A percentile compares a stretch with the other conserved stretches of the same genome.
Evolutionary conservation across 176 grass and related monocot genomes (phyloP).

Genomic region (Ananas comosus): DNA sequence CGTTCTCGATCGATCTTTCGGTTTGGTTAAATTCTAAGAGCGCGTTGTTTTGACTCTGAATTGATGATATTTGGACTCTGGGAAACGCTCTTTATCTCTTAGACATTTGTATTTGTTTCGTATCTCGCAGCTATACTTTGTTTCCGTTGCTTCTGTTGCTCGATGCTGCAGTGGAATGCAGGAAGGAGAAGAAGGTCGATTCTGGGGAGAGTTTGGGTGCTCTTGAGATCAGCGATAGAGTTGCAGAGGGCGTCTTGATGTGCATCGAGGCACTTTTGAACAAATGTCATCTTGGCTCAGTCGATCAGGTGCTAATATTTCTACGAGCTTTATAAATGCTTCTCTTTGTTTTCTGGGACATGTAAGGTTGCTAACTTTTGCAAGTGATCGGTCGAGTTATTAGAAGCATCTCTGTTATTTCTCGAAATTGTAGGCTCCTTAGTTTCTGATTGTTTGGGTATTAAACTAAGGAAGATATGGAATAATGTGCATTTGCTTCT

Average conservation of each 20-base stretch:
- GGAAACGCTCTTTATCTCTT: too few species aligned
- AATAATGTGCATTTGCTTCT: neutral
- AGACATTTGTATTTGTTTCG: neutral
- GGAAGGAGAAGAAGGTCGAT: conserved; percentile 37
- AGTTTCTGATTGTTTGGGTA: too few species aligned
- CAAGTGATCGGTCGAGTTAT: neutral
- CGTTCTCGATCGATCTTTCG: neutral
- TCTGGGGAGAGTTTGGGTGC: conserved; percentile 11
- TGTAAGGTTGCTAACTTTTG: too few species aligned
- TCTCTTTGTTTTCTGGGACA: neutral
- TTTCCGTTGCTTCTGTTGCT: conserved; percentile 74
- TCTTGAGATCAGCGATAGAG: conserved; percentile 40
- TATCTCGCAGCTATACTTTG: conserved; percentile 46
- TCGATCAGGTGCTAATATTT: conserved; percentile 43
- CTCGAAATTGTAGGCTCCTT: neutral
- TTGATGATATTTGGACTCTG: too few species aligned
- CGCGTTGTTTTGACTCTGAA: neutral
- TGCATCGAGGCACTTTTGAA: conserved; percentile 69
- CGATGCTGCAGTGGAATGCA: conserved; percentile 68
- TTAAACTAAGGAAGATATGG: neutral
- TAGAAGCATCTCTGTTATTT: neutral
- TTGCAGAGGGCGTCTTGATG: conserved; percentile 50
- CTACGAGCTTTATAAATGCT: neutral
- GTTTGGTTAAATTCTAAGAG: conserved; percentile 13
- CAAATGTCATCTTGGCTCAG: conserved; percentile 59